Evolutionary conservation across 805 yeast genomes (phyloP).

Genomic region (Hanseniaspora jakobsenii): DNA sequence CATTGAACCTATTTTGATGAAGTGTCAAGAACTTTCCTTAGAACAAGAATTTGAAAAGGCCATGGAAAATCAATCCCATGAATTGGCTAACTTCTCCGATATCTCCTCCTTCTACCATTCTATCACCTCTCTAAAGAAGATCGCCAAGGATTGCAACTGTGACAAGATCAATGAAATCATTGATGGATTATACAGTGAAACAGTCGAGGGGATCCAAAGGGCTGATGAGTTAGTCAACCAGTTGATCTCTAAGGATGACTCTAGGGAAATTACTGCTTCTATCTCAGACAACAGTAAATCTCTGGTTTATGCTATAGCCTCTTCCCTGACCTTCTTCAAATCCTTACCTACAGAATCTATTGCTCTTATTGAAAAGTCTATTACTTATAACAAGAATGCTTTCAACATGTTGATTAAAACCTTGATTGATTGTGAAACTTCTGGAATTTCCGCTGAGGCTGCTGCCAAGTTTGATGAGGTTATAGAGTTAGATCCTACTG

Average conservation of each 20-base stretch:
- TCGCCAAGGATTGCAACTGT: conserved; percentile 50
- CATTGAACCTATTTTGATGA: conserved; percentile 70
- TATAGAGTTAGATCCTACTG: conserved; percentile 49
- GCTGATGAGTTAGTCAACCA: conserved; percentile 23
- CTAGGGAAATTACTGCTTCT: conserved; percentile 64
- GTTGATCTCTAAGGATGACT: conserved; percentile 27
- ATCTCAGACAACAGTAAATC: conserved; percentile 1
- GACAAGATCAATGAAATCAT: conserved; percentile 55
- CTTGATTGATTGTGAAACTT: conserved; percentile 68
- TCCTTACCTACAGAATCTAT: conserved; percentile 58
- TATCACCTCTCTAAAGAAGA: conserved; percentile 55
- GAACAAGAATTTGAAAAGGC: conserved; percentile 41
- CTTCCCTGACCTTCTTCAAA: conserved; percentile 73
- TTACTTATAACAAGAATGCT: conserved; percentile 59
- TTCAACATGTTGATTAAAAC: conserved; percentile 76
- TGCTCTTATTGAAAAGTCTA: conserved; percentile 35
- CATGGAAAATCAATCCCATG: conserved; percentile 45
- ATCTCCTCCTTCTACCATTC: conserved; percentile 59
- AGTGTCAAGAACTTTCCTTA: conserved; percentile 39
- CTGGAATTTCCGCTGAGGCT: conserved; percentile 40
- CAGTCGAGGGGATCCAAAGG: conserved; percentile 29
- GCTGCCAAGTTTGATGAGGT: conserved; percentile 68
- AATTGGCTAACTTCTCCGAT: conserved; percentile 72
- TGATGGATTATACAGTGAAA: conserved; percentile 37
- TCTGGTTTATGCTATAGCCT: conserved; percentile 47